Conservation (phyloP, 2,329 filamentous ascomycete species). For the Aspergillus sp. region DNA sequence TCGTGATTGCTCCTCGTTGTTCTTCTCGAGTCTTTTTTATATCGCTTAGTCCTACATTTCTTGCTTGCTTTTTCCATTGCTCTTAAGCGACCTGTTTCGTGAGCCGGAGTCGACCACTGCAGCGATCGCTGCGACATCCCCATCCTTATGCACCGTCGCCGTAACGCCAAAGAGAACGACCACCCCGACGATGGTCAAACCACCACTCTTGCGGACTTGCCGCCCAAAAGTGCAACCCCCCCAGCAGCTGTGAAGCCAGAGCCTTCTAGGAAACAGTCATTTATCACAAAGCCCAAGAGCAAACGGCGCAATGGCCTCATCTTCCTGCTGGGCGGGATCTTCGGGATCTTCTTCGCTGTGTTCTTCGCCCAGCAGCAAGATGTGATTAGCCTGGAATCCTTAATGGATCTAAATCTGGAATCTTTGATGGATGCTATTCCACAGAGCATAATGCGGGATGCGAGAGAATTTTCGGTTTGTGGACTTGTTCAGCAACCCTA, state of each 20-base stretch:
- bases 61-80: background rate
- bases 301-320: slow-evolving; percentile 81
- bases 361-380: slow-evolving; percentile 91
- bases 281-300: slow-evolving; percentile 49
- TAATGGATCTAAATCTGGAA: slow-evolving; percentile 76
- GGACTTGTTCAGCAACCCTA: background rate
- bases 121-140: slow-evolving; percentile 16
- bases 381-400: slow-evolving; percentile 79
- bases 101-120: background rate
- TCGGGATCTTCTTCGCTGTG: slow-evolving; percentile 83
- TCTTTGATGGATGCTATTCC: slow-evolving; percentile 85
- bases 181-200: slow-evolving; percentile 27
- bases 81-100: background rate
- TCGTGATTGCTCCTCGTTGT: background rate
- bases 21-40: background rate
- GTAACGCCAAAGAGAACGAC: slow-evolving; percentile 43
- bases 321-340: slow-evolving; percentile 86
- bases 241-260: background rate
- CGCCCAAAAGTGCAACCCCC: slow-evolving; percentile 11
- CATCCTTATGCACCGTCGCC: slow-evolving; percentile 46
- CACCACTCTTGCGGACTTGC: slow-evolving; percentile 23
- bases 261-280: slow-evolving; percentile 25
- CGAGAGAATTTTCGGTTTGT: slow-evolving; percentile 78
- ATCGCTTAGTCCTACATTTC: background rate
- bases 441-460: slow-evolving; percentile 81